Evolutionary conservation across 2,329 filamentous ascomycete genomes (phyloP), one percentile per base, ranked within the genome.

Genomic region (Pseudogymnoascus sp.): DNA sequence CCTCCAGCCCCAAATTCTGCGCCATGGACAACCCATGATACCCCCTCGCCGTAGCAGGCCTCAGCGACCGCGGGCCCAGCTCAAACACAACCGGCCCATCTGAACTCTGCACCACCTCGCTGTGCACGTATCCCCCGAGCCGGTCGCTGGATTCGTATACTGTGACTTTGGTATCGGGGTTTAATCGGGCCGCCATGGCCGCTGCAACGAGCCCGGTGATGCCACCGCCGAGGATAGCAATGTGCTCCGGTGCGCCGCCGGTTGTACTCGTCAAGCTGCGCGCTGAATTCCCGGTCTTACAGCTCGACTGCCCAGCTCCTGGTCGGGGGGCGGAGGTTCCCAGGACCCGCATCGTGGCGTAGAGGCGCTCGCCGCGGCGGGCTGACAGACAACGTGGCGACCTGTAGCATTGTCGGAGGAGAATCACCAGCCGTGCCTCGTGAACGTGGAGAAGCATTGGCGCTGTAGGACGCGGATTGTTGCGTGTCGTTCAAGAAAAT

Each of bases 61-160:
- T 60, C 31, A 75, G 62, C 4, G 71, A 74, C 70, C 93, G 84
- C 21, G 95, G 90, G 0, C 93, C 95, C 68, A 85, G 84, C 77
- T 99, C 93, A 70, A 97, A 91, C 28, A 90, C 75, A 36, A 96
- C 83, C 2, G 81, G 80, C 14, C 85, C 89, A 38, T 82, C 80
- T 4, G 76, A 73, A 12, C 89, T 83, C 1, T 83, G 74, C 11
- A 89, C 79, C 60, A 77, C 78, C 67, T 87, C 82, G 1, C 89
- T 91, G 66, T 86, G 78, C 42, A 97, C 79, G 93, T 93, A 97
- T 53, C 95, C 95, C 46, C 95, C 95, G 0, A 93, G 74, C 18
- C 85, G 81, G 21, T 83, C 73, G 28, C 80, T 82, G 18, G 83
- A 82, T 74, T 99, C 95, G 75, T 91, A 96, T 8, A 99, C 73